Percentiles rank a stretch among this genome's conserved stretches.
Conservation (phyloP, 176 grass and related monocot species). For the Bromus sterilis region DNA sequence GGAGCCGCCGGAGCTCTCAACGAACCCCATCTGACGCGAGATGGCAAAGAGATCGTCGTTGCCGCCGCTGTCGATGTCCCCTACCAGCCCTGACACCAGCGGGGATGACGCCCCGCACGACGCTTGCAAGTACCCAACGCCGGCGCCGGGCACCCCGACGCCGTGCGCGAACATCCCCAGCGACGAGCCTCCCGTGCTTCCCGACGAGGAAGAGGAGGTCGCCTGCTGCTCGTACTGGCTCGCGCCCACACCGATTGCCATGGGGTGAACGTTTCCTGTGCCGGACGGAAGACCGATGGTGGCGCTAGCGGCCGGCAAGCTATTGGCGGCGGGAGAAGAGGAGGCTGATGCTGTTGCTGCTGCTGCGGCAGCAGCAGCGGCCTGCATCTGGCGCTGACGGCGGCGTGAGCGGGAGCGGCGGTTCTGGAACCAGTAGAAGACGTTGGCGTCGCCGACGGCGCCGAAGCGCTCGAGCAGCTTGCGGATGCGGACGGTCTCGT, state of each 20-base stretch:
- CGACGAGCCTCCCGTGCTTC: constrained; percentile 40
- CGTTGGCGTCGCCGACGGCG: constrained; percentile 84
- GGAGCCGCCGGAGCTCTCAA: constrained; percentile 24
- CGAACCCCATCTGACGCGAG: constrained; percentile 74
- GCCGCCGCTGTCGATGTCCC: constrained; percentile 30
- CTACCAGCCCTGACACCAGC: constrained; percentile 29
- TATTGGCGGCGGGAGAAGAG: neutral
- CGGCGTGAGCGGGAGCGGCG: constrained; percentile 79
- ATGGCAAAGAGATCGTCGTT: constrained; percentile 91
- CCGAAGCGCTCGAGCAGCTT: constrained; percentile 90
- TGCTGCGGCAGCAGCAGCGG: constrained; percentile 3
- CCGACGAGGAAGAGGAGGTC: constrained; percentile 33
- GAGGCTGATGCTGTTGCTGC: neutral
- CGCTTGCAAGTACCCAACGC: constrained; percentile 26
- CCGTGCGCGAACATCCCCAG: constrained; percentile 23
- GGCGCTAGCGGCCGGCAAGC: neutral
- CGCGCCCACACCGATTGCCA: constrained; percentile 21
- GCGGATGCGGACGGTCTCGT: constrained; percentile 85
- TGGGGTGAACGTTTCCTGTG: neutral
- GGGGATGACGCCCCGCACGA: constrained; percentile 33
- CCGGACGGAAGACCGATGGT: constrained; percentile 6
- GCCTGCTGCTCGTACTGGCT: constrained; percentile 45
- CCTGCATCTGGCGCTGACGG: constrained; percentile 94
- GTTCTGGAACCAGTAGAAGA: constrained; percentile 99
- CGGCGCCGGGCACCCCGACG: neutral